A percentile compares a stretch with the other conserved stretches of the same genome.
Evolutionary conservation across 345 rosid species (phyloP).

Genomic region (Eucalyptus regnans): DNA sequence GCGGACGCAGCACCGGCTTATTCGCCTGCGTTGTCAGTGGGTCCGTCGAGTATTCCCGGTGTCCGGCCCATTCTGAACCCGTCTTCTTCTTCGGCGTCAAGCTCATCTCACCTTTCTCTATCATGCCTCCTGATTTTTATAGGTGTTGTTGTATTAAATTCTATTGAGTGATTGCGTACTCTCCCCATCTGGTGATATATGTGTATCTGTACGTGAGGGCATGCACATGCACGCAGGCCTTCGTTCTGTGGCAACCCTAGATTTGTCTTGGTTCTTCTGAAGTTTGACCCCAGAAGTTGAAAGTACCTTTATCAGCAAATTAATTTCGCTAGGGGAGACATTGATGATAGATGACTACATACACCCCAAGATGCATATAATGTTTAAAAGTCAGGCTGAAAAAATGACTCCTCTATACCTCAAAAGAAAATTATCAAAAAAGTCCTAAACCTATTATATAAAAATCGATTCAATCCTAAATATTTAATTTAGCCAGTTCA

Average conservation of each 20-base stretch:
- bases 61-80: slow-evolving; percentile 26
- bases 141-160: background rate
- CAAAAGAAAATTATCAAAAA: too few species aligned
- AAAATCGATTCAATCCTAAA: accelerated
- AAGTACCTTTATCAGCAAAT: background rate
- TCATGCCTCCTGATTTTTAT: background rate
- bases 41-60: slow-evolving; percentile 9
- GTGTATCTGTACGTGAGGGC: background rate
- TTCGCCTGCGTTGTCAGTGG: slow-evolving; percentile 1
- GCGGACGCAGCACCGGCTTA: slow-evolving; percentile 8
- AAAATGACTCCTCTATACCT: accelerated
- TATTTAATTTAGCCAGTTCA: accelerated
- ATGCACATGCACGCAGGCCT: background rate
- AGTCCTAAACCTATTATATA: too few species aligned
- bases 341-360: background rate
- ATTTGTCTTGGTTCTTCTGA: background rate
- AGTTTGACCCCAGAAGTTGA: background rate
- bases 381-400: accelerated
- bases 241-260: background rate
- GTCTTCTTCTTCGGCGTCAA: background rate
- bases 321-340: background rate
- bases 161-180: background rate
- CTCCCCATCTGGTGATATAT: background rate
- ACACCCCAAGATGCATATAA: background rate
- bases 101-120: background rate